Evolutionary conservation across 2,329 filamentous ascomycete genomes (phyloP).

Genomic region (Venturia asperata): DNA sequence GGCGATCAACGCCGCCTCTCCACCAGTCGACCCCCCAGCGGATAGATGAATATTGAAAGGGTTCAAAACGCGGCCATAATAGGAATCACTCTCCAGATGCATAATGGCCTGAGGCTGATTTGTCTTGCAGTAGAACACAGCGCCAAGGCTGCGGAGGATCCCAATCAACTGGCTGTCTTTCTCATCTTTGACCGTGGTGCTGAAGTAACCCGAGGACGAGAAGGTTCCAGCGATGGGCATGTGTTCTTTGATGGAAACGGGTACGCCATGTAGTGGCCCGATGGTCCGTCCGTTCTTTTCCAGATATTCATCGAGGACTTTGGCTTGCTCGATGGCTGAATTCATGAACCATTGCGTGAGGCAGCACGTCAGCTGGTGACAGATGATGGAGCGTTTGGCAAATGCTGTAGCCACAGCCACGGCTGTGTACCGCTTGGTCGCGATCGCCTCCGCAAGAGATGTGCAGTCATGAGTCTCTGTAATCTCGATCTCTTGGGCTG

Average conservation of each 20-base stretch:
- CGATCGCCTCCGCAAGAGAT: constrained; percentile 37
- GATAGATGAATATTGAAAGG: constrained; percentile 54
- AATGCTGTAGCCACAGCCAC: constrained; percentile 37
- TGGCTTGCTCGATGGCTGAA: constrained; percentile 30
- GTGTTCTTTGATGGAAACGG: constrained; percentile 63
- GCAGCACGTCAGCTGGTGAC: constrained; percentile 28
- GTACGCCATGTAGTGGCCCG: constrained; percentile 63
- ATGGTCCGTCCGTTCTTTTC: constrained; percentile 6
- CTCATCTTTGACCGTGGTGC: constrained; percentile 45
- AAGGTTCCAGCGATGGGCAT: constrained; percentile 53
- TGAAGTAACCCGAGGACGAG: constrained; percentile 40
- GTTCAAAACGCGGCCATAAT: constrained; percentile 56
- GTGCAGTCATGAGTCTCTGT: constrained; percentile 37
- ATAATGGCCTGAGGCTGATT: constrained; percentile 64
- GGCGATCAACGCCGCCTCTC: constrained; percentile 56
- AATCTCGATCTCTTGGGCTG: constrained; percentile 41
- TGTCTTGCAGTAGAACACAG: constrained; percentile 63
- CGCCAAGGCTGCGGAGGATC: constrained; percentile 52
- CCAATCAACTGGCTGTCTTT: constrained; percentile 52
- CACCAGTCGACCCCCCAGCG: constrained; percentile 59
- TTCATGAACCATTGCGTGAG: constrained; percentile 35
- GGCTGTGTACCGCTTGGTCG: constrained; percentile 30
- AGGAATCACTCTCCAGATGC: constrained; percentile 60
- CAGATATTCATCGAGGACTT: constrained; percentile 26
- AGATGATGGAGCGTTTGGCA: constrained; percentile 33